These are phyloP conservation scores for Wickerhamomyces subpelliculosus DNA, from an alignment of 805 yeast species.

Conservation along the genomic window DNA sequence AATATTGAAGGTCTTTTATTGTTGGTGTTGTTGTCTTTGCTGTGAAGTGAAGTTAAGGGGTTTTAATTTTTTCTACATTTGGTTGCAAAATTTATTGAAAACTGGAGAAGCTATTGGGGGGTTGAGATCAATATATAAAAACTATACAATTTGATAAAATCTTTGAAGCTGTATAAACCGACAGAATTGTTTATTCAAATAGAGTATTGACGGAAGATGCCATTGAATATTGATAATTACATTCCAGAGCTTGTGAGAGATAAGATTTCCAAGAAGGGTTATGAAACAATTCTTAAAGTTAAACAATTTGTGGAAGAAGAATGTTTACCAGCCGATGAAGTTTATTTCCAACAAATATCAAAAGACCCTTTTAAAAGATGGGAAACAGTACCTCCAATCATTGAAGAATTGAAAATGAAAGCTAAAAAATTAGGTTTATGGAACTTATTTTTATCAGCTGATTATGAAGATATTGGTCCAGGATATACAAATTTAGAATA, in stretches of 20 bases:
- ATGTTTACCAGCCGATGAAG: constrained; percentile 48
- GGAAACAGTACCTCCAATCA: constrained; percentile 38
- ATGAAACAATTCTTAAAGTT: constrained; percentile 26
- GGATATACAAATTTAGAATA: constrained; percentile 57
- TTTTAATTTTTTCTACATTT: no score
- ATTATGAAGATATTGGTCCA: constrained; percentile 43
- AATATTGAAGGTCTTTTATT: no score
- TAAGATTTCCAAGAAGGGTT: constrained; percentile 27
- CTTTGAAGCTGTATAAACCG: no score
- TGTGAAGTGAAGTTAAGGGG: no score
- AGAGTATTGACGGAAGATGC: no score
- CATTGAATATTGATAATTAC: constrained; percentile 15
- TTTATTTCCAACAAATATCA: constrained; percentile 34
- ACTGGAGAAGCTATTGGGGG: no score
- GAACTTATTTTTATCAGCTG: constrained; percentile 50
- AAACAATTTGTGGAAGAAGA: constrained; percentile 49
- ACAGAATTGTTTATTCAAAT: no score
- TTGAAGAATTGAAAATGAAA: constrained; percentile 44
- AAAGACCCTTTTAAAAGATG: constrained; percentile 38
- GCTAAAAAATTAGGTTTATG: constrained; percentile 49
- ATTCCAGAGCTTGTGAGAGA: constrained; percentile 30
- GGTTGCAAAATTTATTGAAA: no score
- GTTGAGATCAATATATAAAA: neutral
- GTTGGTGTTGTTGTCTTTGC: no score
- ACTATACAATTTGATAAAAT: neutral